These are phyloP conservation scores for Meripilus lineatus DNA, from an alignment of 1,284 basidiomycete species.

Conservation along the genomic window DNA sequence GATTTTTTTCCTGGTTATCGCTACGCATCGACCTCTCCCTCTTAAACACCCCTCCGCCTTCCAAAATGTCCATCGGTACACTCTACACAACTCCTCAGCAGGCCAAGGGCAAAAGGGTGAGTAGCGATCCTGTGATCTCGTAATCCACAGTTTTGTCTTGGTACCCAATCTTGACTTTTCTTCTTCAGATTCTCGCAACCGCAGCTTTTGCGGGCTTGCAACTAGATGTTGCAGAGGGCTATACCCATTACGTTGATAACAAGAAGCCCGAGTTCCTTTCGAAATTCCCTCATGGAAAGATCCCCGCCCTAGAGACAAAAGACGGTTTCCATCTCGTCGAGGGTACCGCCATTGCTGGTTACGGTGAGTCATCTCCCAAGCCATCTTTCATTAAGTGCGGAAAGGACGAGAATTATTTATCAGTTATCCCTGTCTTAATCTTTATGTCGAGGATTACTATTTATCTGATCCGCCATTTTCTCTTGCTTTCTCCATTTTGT, in stretches of 20 bases:
- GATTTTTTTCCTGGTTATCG: no score
- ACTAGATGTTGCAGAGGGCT: slow-evolving; percentile 52
- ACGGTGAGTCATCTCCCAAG: slow-evolving; percentile 65
- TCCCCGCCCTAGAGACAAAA: slow-evolving; percentile 76
- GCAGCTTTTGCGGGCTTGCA: slow-evolving; percentile 71
- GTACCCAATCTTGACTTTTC: not conserved
- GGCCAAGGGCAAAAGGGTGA: slow-evolving; percentile 44
- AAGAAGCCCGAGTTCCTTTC: slow-evolving; percentile 70
- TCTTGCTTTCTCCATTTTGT: slow-evolving; percentile 2
- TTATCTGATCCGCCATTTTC: slow-evolving; percentile 31
- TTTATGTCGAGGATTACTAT: slow-evolving; percentile 28
- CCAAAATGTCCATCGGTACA: slow-evolving; percentile 56
- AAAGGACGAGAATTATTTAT: slow-evolving; percentile 34
- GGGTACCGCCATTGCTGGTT: slow-evolving; percentile 77
- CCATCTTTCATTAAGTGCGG: slow-evolving; percentile 22
- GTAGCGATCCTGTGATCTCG: slow-evolving; percentile 19
- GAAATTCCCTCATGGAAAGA: slow-evolving; percentile 83
- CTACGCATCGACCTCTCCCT: not conserved
- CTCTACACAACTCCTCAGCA: slow-evolving; percentile 47
- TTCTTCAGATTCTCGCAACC: slow-evolving; percentile 59
- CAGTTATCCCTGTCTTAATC: slow-evolving; percentile 67
- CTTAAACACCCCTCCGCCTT: slow-evolving; percentile 3
- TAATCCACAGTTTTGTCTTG: slow-evolving; percentile 5
- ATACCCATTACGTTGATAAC: slow-evolving; percentile 72
- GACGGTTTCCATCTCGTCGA: slow-evolving; percentile 85